Base-by-base conservation (phyloP, 2,329 filamentous ascomycete genomes). In the Aciculosporium take region DNA sequence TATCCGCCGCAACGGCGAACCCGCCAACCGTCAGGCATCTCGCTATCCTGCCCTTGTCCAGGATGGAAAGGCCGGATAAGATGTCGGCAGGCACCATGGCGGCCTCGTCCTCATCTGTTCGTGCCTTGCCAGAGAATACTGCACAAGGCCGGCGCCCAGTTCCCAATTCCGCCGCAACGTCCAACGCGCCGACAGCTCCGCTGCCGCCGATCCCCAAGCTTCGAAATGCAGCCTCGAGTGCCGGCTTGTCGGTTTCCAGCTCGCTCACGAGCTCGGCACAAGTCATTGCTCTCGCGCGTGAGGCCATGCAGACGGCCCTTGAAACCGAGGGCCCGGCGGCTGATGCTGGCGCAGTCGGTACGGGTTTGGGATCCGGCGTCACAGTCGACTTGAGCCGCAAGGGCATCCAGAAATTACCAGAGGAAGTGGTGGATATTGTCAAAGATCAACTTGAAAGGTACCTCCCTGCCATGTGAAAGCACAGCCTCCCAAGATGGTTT, bases 301-400 rank as follows among this genome's bases (percentile, higher is more conserved):
- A 81, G 51, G 77, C 78, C 34, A 81, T 85, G 71, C 71, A 72
- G 47, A 70, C 68, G 51, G 80, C 81, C 41, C 64, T 81, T 44
- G 70, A 78, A 50, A 79, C 79, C 55, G 79, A 81, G 51, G 73
- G 67, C 38, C 77, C 81, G 56, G 72, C 69, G 6, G 72, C 74
- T 40, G 75, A 78, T 48, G 72, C 70, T 33, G 72, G 69, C 46
- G 68, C 71, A 46, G 68, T 75, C 48, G 76, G 69, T 54, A 76
- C 58, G 15, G 74, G 74, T 34, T 62, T 80, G 36, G 76, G 79
- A 54, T 76, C 79, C 1, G 83, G 84, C 45, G 74, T 86, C 44
- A 88, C 84, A 25, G 80, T 89, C 51, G 81, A 88, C 59, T 62
- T 88, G 48, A 84, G 82, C 58, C 77, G 82, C 52, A 81, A 80